Evolutionary conservation across 2,329 filamentous ascomycete genomes (phyloP), one percentile per base, ranked within the genome.

Genomic region (Diatrype stigma): DNA sequence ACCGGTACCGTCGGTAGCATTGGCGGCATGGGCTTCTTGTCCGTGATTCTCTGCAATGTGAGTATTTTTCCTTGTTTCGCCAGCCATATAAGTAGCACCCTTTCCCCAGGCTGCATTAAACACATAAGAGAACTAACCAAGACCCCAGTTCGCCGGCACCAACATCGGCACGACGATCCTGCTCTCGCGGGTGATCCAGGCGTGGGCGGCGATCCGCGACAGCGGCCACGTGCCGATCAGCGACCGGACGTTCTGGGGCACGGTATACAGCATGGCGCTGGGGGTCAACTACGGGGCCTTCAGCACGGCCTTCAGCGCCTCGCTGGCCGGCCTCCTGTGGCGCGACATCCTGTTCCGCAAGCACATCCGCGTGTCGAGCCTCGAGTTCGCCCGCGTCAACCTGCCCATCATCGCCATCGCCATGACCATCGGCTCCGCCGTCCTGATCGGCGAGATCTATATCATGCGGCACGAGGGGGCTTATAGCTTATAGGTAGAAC

Each of bases 121-220:
- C n/a, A n/a, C n/a, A n/a, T n/a, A n/a, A n/a, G 7, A 38, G 37
- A 40, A 12, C 19, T 42, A 32, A 10, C 21, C 38, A 42, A 7
- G 32, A 23, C 22, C 16, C n/a, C 54, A 89, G 85, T 90, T 89
- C 58, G 84, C 87, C 0, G 87, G 87, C 17, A 90, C 87, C 2
- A 90, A 90, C 56, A 90, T 90, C 48, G 86, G 87, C 32, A 88
- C 86, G 0, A 86, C 86, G 0, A 90, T 90, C 60, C 78, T 90
- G 1, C 73, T 90, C 1, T 88, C 80, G 8, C 82, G 86, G 3
- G 78, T 89, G 6, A 80, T 90, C 11, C 86, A 90, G 63, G 71
- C 80, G 0, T 90, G 87, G 87, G 71, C 80, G 55, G 60, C 70
- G 2, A 87, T 90, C 38, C 82, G 86, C 56, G 50, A 62, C 0